phyloP scores from a whole-genome alignment of 106 monocot species.

The Dioscorea dumetorum region DNA sequence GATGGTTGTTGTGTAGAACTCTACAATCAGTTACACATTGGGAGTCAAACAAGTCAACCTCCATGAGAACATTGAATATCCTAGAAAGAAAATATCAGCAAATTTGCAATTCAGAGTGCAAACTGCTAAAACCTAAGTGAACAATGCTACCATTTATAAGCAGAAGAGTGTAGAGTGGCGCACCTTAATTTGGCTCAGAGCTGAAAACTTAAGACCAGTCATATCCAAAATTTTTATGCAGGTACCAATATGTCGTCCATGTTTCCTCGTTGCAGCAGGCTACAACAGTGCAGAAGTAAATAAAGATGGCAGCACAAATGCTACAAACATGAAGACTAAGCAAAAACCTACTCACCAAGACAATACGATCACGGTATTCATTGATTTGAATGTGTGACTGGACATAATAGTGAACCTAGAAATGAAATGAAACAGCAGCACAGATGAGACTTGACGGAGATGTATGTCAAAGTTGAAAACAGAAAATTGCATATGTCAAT shows the following conservation, averaged over 20 bases:
- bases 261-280: slow-evolving; percentile 60
- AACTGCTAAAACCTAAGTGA: no score
- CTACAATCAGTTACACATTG: no score
- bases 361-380: slow-evolving; percentile 77
- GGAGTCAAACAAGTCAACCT: no score
- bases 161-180: neutral
- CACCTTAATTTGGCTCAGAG: slow-evolving; percentile 86
- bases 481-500: neutral
- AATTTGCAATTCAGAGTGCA: no score
- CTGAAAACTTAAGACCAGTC: slow-evolving; percentile 87
- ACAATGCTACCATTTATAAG: no score
- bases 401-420: slow-evolving; percentile 80
- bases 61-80: no score
- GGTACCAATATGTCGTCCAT: slow-evolving; percentile 51
- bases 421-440: neutral
- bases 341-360: slow-evolving; percentile 44
- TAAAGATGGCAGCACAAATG: neutral
- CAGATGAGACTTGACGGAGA: neutral
- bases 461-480: neutral
- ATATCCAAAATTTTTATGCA: slow-evolving; percentile 92
- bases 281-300: slow-evolving; percentile 17
- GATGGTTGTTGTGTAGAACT: no score
- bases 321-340: neutral
- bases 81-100: no score
- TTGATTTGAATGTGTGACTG: slow-evolving; percentile 98